Base-by-base conservation (phyloP, 1,139 yeast species). In the Geotrichum candidum region DNA sequence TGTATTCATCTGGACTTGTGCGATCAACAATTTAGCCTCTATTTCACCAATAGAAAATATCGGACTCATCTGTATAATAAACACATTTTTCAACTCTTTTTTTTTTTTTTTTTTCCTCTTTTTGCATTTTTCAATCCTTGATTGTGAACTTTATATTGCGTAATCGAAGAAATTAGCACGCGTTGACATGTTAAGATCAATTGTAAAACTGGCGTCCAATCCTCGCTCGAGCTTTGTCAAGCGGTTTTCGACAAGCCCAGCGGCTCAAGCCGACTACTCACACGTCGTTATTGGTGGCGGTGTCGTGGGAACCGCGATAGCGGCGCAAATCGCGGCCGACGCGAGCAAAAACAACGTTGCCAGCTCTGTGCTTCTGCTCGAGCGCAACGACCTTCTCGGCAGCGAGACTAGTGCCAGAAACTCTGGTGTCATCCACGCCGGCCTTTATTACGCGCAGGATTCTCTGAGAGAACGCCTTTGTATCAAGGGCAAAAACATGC, bases 341-440 rank as follows among this genome's bases (percentile, higher is more conserved):
- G 72, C 73, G 1, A 51, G 45, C 23, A 50, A 57, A 22, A 55
- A 29, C 65, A 74, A 0, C 22, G 31, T 52, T 33, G 76, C 79
- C 0, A 81, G 82, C 64, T 72, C 74, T 2, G 91, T 90, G 0
- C 74, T 90, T 1, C 72, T 91, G 11, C 72, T 90, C 2, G 97
- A 91, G 68, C 84, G 88, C 68, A 84, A 90, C 70, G 73, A 75
- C 1, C 78, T 77, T 33, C 72, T 85, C 58, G 97, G 96, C 1
- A 80, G 82, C 67, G 97, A 91, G 70, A 90, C 96, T 0, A 86
- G 96, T 1, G 83, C 95, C 13, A 78, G 97, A 59, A 91, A 91
- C 76, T 88, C 96, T 1, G 97, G 91, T 69, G 97, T 91, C 38
- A 87, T 91, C 46, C 97, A 91, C 74, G 96, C 96, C 0, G 97